Conservation (phyloP, 2,329 filamentous ascomycete species). For the Aspergillus unguis region DNA sequence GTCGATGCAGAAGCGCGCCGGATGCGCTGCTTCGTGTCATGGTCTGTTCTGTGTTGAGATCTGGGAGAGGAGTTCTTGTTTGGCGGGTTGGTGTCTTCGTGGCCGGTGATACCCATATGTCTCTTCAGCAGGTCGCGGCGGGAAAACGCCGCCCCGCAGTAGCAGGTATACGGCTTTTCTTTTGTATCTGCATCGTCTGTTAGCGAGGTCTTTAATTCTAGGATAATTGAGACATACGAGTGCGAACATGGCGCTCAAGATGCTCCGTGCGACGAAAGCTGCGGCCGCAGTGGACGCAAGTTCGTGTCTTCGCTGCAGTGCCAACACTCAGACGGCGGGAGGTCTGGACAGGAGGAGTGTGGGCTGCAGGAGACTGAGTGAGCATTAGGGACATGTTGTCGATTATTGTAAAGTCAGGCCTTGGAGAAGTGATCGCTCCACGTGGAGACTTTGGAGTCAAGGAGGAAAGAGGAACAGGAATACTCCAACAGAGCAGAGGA, state of each 20-base stretch:
- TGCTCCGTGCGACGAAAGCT: constrained; percentile 35
- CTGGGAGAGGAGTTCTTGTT: constrained; percentile 22
- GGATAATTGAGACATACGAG: constrained; percentile 24
- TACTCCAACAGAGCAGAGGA: constrained; percentile 2
- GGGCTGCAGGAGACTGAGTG: constrained; percentile 26
- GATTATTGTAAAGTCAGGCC: not conserved
- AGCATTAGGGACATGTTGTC: constrained; percentile 27
- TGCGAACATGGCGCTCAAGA: constrained; percentile 36
- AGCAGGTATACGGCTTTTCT: constrained; percentile 36
- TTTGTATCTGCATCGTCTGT: constrained; percentile 29
- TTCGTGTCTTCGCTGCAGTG: constrained; percentile 25
- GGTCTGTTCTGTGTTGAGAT: constrained; percentile 23
- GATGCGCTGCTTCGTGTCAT: constrained; percentile 16
- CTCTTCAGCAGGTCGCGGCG: constrained; percentile 35
- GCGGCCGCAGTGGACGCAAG: constrained; percentile 34
- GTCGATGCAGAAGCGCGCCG: constrained; percentile 14
- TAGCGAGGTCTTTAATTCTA: not conserved
- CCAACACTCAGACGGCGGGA: constrained; percentile 25
- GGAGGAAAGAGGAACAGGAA: constrained; percentile 1
- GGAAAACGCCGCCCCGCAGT: constrained; percentile 36
- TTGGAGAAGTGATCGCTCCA: constrained; percentile 15
- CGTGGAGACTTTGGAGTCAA: constrained; percentile 14
- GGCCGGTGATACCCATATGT: constrained; percentile 33
- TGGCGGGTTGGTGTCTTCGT: constrained; percentile 19
- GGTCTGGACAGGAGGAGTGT: constrained; percentile 19